A percentile compares a stretch with the other conserved stretches of the same genome.
These are phyloP conservation scores for Ploettnerulaceae sp. DNA, from an alignment of 2,329 filamentous ascomycete genomes.

Conservation along the genomic window DNA sequence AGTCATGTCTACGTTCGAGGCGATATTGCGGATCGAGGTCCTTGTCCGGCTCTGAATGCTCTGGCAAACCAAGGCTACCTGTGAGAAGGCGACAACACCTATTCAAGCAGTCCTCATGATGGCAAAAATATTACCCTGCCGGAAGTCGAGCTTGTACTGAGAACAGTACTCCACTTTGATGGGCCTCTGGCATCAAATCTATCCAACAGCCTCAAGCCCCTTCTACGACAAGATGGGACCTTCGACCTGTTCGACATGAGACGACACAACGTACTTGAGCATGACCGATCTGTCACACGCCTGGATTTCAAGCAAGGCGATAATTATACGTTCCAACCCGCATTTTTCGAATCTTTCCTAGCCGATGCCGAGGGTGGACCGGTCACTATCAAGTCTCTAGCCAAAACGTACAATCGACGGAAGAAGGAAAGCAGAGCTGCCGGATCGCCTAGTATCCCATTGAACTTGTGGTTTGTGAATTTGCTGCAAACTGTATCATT, in stretches of 20 bases:
- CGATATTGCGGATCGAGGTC: conserved; percentile 10
- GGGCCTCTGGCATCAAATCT: conserved; percentile 3
- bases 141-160: conserved; percentile 8
- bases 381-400: conserved; percentile 10
- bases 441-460: conserved; percentile 9
- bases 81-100: conserved; percentile 1
- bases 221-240: conserved; percentile 15
- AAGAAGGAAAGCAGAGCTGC: conserved; percentile 14
- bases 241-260: conserved; percentile 16
- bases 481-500: conserved; percentile 13
- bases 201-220: conserved; percentile 4
- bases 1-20: conserved; percentile 15
- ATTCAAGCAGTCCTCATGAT: conserved; percentile 14
- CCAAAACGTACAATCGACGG: conserved; percentile 14
- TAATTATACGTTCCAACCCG: conserved; percentile 17
- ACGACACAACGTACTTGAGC: conserved; percentile 17
- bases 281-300: conserved; percentile 14
- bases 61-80: conserved; percentile 19
- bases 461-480: conserved; percentile 14
- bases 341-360: conserved; percentile 11
- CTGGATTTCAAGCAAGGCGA: conserved; percentile 15
- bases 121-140: conserved; percentile 17
- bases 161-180: conserved; percentile 9
- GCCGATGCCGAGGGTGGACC: conserved; percentile 13
- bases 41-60: conserved; percentile 18